Evolutionary conservation across 371 early-diverging fungal species (phyloP).

Genomic region (Chytridium lagenaria): DNA sequence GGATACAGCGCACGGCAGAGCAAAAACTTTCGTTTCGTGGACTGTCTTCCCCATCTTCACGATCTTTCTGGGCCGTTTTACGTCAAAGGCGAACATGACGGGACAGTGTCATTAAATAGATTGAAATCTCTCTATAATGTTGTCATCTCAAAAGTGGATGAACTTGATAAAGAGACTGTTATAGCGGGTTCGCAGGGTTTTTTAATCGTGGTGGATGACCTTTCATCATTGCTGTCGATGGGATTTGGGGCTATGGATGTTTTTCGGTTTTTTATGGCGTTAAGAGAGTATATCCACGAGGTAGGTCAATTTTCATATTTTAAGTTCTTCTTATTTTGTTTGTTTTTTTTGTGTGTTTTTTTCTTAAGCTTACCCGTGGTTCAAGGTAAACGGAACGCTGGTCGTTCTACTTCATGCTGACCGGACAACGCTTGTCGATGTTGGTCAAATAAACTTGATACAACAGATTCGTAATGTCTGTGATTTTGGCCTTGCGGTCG

Average conservation of each 20-base stretch:
- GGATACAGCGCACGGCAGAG: slow-evolving; percentile 43
- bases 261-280: slow-evolving; percentile 54
- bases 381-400: slow-evolving; percentile 55
- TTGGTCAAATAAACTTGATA: slow-evolving; percentile 62
- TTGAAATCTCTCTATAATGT: not conserved
- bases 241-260: slow-evolving; percentile 59
- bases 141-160: not conserved
- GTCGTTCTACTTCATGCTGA: slow-evolving; percentile 68
- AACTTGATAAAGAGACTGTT: not conserved
- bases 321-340: not conserved
- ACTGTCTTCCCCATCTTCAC: slow-evolving; percentile 67
- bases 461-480: slow-evolving; percentile 57
- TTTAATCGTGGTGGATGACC: slow-evolving; percentile 69
- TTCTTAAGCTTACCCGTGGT: not conserved
- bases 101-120: not conserved
- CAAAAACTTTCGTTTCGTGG: slow-evolving; percentile 64
- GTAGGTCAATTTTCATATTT: slow-evolving; percentile 20
- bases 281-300: slow-evolving; percentile 34
- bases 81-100: slow-evolving; percentile 8
- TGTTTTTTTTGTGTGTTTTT: too few species aligned
- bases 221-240: slow-evolving; percentile 61
- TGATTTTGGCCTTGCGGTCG: slow-evolving; percentile 64
- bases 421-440: slow-evolving; percentile 59
- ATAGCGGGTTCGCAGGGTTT: not conserved
- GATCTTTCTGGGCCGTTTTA: slow-evolving; percentile 43